These are phyloP conservation scores for Mycena citricolor DNA, from an alignment of 1,284 basidiomycete species.

Conservation along the genomic window DNA sequence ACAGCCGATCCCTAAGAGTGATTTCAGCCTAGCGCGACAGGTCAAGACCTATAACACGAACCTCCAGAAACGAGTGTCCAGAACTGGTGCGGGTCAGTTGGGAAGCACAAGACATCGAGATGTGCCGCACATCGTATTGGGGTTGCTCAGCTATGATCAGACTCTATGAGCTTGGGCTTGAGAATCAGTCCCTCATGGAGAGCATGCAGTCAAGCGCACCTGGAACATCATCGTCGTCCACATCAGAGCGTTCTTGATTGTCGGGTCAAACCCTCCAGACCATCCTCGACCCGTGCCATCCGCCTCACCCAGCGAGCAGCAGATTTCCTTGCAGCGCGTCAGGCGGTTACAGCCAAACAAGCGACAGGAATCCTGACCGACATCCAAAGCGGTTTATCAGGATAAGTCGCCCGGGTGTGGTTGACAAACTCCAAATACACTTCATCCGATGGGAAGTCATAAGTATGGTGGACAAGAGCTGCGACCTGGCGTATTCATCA, in stretches of 20 bases:
- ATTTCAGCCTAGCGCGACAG: background rate
- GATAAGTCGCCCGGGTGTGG: conserved; percentile 26
- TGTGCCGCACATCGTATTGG: conserved; percentile 34
- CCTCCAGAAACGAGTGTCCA: conserved; percentile 34
- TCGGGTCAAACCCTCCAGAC: conserved; percentile 36
- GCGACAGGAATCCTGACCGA: conserved; percentile 1
- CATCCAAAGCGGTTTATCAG: conserved; percentile 37
- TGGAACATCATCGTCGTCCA: conserved; percentile 38
- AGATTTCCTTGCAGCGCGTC: conserved; percentile 32
- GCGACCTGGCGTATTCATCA: conserved; percentile 26
- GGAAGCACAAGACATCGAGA: background rate
- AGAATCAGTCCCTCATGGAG: too few relatives aligned
- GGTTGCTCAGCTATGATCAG: conserved; percentile 35
- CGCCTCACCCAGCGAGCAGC: conserved; percentile 35
- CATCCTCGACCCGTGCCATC: conserved; percentile 35
- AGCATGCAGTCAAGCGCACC: too few relatives aligned
- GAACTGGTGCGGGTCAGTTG: background rate
- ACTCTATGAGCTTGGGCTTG: too few relatives aligned
- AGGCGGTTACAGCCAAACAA: background rate
- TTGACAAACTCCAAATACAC: conserved; percentile 32
- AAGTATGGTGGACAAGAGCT: conserved; percentile 37
- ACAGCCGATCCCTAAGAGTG: conserved; percentile 29
- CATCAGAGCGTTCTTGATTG: conserved; percentile 39
- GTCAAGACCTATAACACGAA: conserved; percentile 31
- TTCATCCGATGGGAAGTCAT: conserved; percentile 37